Evolutionary conservation across 1,284 basidiomycete genomes (phyloP), one percentile per base, ranked within the genome.

Genomic region (Fereydounia khargensis): DNA sequence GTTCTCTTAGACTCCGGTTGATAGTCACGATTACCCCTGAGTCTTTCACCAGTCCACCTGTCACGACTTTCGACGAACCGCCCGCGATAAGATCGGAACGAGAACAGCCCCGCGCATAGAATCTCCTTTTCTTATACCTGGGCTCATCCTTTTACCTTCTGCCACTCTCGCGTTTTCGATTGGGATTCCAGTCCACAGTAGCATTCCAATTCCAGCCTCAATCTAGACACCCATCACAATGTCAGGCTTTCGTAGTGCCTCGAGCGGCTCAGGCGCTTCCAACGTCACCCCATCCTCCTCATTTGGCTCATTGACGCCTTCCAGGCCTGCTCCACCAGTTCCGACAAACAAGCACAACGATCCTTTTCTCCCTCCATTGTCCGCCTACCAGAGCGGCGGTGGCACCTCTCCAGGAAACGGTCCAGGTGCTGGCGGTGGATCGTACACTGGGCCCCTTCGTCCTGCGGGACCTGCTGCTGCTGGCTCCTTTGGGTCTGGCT

Each of bases 301-400:
- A 1, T 50, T 58, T 20, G 65, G 65, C 13, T 67, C 64, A 2
- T 39, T 70, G 34, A 70, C 65, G 16, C 67, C 67, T 5, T 68
- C 67, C 19, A 49, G 67, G n/a, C 61, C 62, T 2, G 67, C 67
- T n/a, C 67, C 67, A 7, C 67, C 67, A 9, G 62, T 70, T 16
- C 67, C 67, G 19, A 40, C 47, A 33, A 47, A 53, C 30, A 55
- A 59, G 35, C 54, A 61, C 39, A 59, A 59, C 21, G 56, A 57
- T 27, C 44, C 52, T n/a, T 67, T 69, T 47, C 47, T 68, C 10
- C 68, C 68, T 4, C 65, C 65, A 8, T 48, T 65, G 13, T 62
- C 65, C 7, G 47, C 65, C 28, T 62, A 65, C 48, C 14, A 25
- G n/a, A 53, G 50, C 24, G 44, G 50, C 23, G 53, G 34, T 16